These are phyloP conservation scores for Corchorus olitorius DNA, from an alignment of 345 rosid genomes.

Conservation along the genomic window DNA sequence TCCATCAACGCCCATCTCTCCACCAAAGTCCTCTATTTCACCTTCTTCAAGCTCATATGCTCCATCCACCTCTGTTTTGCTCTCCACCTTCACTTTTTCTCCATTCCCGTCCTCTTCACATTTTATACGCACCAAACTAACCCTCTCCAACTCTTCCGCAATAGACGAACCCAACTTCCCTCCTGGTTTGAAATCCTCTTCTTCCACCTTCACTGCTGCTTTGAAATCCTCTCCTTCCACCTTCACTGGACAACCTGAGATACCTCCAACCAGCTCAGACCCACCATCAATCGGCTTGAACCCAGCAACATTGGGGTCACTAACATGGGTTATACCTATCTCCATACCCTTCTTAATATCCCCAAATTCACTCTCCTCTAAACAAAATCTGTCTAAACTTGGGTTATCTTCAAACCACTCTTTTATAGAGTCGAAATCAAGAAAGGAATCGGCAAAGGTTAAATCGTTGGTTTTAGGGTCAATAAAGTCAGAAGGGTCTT, in stretches of 20 bases:
- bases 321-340: slow-evolving; percentile 24
- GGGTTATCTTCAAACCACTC: slow-evolving; percentile 51
- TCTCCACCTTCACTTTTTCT: slow-evolving; percentile 25
- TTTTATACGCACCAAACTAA: slow-evolving; percentile 34
- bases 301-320: slow-evolving; percentile 18
- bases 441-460: slow-evolving; percentile 50
- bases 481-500: slow-evolving; percentile 35
- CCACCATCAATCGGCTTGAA: slow-evolving; percentile 18
- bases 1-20: slow-evolving; percentile 22
- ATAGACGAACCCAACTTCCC: slow-evolving; percentile 40
- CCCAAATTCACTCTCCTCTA: slow-evolving; percentile 43
- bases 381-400: slow-evolving; percentile 23
- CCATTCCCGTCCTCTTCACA: slow-evolving; percentile 26
- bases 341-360: slow-evolving; percentile 34
- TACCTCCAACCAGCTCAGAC: slow-evolving; percentile 26
- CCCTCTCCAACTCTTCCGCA: slow-evolving; percentile 50
- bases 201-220: slow-evolving; percentile 36
- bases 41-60: slow-evolving; percentile 43
- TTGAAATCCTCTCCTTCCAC: slow-evolving; percentile 38
- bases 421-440: slow-evolving; percentile 61
- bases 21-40: slow-evolving; percentile 39
- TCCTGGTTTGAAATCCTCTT: slow-evolving; percentile 31
- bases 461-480: slow-evolving; percentile 35
- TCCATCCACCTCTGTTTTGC: slow-evolving; percentile 27
- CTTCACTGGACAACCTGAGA: slow-evolving; percentile 29